phyloP scores from a whole-genome alignment of 495 filamentous ascomycete species.

The Neohortaea acidophila region DNA sequence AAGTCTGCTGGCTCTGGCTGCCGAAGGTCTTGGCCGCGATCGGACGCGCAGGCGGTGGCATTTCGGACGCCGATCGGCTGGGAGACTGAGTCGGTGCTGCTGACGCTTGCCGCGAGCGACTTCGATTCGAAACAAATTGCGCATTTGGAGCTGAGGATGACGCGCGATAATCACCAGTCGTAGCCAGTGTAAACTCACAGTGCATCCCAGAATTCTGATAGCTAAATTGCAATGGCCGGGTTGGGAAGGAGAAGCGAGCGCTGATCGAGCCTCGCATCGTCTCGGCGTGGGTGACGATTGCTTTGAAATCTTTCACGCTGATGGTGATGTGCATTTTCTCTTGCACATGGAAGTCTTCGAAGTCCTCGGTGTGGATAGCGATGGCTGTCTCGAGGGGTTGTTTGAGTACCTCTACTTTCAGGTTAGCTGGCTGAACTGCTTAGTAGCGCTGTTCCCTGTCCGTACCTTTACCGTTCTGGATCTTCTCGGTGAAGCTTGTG shows the following conservation, averaged over 20 bases:
- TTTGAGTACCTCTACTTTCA: conserved; percentile 57
- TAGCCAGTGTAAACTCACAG: conserved; percentile 90
- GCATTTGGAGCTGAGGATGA: conserved; percentile 19
- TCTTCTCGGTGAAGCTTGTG: conserved; percentile 90
- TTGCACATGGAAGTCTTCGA: conserved; percentile 64
- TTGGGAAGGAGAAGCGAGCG: conserved; percentile 66
- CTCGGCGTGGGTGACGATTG: conserved; percentile 73
- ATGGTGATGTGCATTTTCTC: conserved; percentile 76
- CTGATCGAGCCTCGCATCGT: conserved; percentile 53
- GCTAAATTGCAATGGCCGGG: conserved; percentile 65
- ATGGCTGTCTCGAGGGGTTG: conserved; percentile 89
- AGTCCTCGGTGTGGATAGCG: conserved; percentile 71
- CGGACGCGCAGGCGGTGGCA: conserved; percentile 24
- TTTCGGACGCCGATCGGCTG: conserved; percentile 12
- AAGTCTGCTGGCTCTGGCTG: conserved; percentile 5
- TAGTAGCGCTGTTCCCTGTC: background rate
- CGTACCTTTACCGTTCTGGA: conserved; percentile 64
- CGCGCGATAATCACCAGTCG: conserved; percentile 55
- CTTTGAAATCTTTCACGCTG: conserved; percentile 86
- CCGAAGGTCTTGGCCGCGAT: conserved; percentile 7
- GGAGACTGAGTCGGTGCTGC: conserved; percentile 10
- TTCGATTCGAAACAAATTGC: conserved; percentile 13
- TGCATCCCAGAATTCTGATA: conserved; percentile 60
- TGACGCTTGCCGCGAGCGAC: conserved; percentile 16
- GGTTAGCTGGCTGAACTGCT: conserved; percentile 21